A percentile compares a stretch with the other conserved stretches of the same genome.
Conservation (phyloP, 441 rosid genomes). For the Populus hybrid region DNA sequence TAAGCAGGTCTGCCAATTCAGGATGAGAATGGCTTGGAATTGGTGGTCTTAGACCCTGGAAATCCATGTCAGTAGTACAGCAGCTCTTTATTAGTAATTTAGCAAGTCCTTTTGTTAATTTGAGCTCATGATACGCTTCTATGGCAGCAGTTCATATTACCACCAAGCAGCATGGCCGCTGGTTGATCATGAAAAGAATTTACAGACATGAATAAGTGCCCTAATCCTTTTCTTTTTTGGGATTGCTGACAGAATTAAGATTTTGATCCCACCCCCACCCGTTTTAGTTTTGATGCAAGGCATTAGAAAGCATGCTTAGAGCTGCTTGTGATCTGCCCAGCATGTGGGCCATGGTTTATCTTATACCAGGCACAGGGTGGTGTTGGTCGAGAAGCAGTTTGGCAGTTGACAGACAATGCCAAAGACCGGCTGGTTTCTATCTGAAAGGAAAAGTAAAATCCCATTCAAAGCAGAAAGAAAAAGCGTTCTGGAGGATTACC, state of each 20-base stretch:
- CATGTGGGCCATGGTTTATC: neutral
- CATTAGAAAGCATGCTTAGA: neutral
- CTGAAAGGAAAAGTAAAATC: neutral
- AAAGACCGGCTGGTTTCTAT: neutral
- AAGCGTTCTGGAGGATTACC: conserved; percentile 30
- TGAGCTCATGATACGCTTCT: neutral
- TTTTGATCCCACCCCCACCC: neutral
- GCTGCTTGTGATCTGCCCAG: neutral
- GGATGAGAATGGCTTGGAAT: conserved; percentile 52
- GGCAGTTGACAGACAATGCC: neutral
- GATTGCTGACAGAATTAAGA: neutral
- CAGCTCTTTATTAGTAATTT: neutral
- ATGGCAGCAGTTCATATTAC: neutral
- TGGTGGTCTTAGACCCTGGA: conserved; percentile 60
- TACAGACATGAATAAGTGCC: neutral
- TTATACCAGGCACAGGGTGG: neutral
- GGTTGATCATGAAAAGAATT: neutral
- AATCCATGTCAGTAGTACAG: conserved; percentile 7
- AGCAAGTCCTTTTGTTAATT: neutral
- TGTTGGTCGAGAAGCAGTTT: neutral
- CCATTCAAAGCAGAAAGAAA: neutral
- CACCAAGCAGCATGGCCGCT: neutral
- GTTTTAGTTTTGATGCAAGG: neutral
- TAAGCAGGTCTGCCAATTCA: conserved; percentile 42
- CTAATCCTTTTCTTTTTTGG: neutral